phyloP scores from a whole-genome alignment of 352 stramenopile species.

The Globisporangium orthogonon region DNA sequence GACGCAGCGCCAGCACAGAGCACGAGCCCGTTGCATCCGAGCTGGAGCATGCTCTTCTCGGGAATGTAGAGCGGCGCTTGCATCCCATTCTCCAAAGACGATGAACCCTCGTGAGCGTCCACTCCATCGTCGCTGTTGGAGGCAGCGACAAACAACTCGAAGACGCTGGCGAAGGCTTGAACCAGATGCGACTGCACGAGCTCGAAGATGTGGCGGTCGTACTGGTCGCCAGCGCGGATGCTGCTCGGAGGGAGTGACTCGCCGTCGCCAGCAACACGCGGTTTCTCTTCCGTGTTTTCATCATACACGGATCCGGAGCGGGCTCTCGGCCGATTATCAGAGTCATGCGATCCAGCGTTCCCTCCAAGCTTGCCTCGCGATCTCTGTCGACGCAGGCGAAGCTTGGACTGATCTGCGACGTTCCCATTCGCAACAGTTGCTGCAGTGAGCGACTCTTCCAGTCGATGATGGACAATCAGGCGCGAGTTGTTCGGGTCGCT shows the following conservation, averaged over 20 bases:
- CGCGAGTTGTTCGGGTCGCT: conserved; percentile 48
- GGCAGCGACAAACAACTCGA: conserved; percentile 61
- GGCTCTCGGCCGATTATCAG: background rate
- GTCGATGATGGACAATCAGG: conserved; percentile 48
- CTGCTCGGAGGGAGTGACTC: background rate
- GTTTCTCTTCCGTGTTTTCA: background rate
- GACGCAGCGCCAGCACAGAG: conserved; percentile 52
- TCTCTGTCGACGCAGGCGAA: background rate
- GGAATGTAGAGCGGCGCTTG: conserved; percentile 54
- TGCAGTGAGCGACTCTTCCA: conserved; percentile 8
- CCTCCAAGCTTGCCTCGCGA: background rate
- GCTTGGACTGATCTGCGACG: too few relatives aligned
- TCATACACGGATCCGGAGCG: background rate
- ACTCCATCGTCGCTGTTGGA: conserved; percentile 41
- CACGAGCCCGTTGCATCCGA: conserved; percentile 75
- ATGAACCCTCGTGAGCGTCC: conserved; percentile 13
- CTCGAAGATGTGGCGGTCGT: conserved; percentile 69
- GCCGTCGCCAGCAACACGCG: background rate
- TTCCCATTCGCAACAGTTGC: background rate
- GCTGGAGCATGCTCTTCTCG: conserved; percentile 62
- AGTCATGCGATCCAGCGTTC: background rate
- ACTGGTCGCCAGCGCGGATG: conserved; percentile 29
- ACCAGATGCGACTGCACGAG: conserved; percentile 47
- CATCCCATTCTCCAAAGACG: conserved; percentile 1
- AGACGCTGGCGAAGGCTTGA: conserved; percentile 59